Percentiles rank a stretch among this genome's conserved stretches.
Evolutionary conservation across 2,329 filamentous ascomycete species (phyloP).

Genomic region (Rhinocladiella mackenziei): DNA sequence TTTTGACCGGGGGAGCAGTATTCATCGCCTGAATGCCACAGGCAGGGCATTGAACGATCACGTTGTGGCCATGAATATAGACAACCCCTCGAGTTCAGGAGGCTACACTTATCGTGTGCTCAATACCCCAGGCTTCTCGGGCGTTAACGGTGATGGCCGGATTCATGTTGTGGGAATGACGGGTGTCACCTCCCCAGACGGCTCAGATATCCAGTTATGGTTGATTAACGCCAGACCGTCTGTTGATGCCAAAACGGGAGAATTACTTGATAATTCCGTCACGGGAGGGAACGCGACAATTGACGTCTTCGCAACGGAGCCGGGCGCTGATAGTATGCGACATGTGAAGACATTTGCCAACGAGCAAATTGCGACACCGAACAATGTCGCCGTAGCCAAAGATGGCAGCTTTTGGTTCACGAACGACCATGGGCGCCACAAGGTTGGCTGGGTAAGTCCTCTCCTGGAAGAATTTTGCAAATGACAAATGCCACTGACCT

Average conservation of each 20-base stretch:
- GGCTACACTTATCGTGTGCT: constrained; percentile 26
- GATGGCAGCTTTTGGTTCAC: constrained; percentile 38
- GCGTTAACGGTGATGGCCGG: constrained; percentile 34
- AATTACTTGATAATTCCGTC: constrained; percentile 31
- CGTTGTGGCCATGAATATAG: constrained; percentile 32
- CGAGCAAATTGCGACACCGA: constrained; percentile 36
- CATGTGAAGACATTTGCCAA: constrained; percentile 35
- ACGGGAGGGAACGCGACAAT: constrained; percentile 39
- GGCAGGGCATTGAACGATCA: constrained; percentile 29
- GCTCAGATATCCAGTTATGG: constrained; percentile 20
- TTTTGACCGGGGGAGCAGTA: no score
- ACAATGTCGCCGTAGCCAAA: constrained; percentile 35
- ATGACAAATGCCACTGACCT: no score
- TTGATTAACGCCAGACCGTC: constrained; percentile 37
- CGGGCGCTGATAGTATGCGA: constrained; percentile 29
- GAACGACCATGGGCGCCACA: constrained; percentile 36
- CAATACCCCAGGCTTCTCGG: constrained; percentile 20
- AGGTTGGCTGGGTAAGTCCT: constrained; percentile 29
- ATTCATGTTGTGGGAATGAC: constrained; percentile 33
- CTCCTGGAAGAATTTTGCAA: no score
- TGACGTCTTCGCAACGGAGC: constrained; percentile 35
- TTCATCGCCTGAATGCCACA: constrained; percentile 27
- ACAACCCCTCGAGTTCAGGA: constrained; percentile 21
- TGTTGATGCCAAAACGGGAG: constrained; percentile 33
- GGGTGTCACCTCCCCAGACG: constrained; percentile 23